Evolutionary conservation across 352 stramenopile genomes (phyloP).

Genomic region (Aphanomyces stellatus): DNA sequence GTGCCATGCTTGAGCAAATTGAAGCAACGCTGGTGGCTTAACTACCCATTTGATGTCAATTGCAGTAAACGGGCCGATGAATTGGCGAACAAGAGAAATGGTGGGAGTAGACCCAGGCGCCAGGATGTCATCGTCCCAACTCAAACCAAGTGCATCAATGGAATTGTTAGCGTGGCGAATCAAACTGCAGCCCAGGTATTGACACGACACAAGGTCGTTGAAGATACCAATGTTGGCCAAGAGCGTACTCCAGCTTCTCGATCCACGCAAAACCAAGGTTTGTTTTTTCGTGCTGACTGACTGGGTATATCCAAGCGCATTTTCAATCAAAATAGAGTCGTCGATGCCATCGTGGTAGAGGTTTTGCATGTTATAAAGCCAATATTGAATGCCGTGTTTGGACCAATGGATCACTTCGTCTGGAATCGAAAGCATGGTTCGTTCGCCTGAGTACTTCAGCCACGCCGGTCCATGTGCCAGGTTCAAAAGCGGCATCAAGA

Average conservation of each 20-base stretch:
- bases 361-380: neutral
- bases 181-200: neutral
- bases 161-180: neutral
- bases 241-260: neutral
- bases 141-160: neutral
- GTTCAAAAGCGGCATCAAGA: neutral
- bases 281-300: neutral
- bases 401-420: conserved; percentile 7
- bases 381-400: neutral
- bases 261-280: neutral
- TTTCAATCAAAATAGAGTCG: conserved; percentile 1
- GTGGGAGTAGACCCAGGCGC: neutral
- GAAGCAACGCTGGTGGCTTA: neutral
- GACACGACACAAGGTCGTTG: neutral
- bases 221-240: neutral
- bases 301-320: conserved; percentile 3
- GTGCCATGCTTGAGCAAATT: neutral
- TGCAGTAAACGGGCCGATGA: neutral
- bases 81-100: neutral
- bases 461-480: neutral
- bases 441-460: neutral
- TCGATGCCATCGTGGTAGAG: neutral
- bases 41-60: conserved; percentile 17
- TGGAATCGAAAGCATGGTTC: neutral
- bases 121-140: neutral